phyloP scores from a whole-genome alignment of 495 filamentous ascomycete species.

The Trichoderma gamsii region DNA sequence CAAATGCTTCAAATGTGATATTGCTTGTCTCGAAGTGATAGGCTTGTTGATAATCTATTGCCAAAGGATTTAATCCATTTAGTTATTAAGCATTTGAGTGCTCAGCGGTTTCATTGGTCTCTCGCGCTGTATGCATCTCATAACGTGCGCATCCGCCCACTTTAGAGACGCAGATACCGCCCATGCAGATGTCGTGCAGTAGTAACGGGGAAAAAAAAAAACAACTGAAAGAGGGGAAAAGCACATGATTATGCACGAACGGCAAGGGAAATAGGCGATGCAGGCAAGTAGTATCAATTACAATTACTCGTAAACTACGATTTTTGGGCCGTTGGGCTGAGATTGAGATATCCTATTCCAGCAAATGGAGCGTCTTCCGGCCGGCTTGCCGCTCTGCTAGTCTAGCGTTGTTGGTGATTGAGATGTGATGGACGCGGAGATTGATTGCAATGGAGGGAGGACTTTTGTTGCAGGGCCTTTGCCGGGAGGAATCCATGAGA shows the following conservation, averaged over 20 bases:
- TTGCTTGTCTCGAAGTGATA: too few species aligned
- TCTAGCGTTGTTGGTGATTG: too few species aligned
- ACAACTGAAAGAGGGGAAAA: slow-evolving; percentile 7
- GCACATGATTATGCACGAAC: neutral
- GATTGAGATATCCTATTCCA: neutral
- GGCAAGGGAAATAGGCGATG: neutral
- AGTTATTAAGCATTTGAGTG: too few species aligned
- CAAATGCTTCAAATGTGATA: too few species aligned
- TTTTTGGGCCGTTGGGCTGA: too few species aligned
- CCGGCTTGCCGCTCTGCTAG: too few species aligned
- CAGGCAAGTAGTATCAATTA: neutral
- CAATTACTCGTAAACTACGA: neutral
- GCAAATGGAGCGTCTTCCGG: neutral
- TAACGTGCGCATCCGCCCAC: too few species aligned
- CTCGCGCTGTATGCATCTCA: too few species aligned
- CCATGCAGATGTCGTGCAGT: slow-evolving; percentile 1
- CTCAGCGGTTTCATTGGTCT: too few species aligned
- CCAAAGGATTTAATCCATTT: too few species aligned
- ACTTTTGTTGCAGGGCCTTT: neutral
- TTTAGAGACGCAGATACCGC: neutral
- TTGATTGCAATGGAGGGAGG: neutral
- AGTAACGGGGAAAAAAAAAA: neutral
- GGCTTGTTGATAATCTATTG: too few species aligned
- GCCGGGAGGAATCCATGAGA: too few species aligned
- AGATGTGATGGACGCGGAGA: neutral